Conservation (phyloP, 768 basidiomycete genomes). For the Russula lepida region DNA sequence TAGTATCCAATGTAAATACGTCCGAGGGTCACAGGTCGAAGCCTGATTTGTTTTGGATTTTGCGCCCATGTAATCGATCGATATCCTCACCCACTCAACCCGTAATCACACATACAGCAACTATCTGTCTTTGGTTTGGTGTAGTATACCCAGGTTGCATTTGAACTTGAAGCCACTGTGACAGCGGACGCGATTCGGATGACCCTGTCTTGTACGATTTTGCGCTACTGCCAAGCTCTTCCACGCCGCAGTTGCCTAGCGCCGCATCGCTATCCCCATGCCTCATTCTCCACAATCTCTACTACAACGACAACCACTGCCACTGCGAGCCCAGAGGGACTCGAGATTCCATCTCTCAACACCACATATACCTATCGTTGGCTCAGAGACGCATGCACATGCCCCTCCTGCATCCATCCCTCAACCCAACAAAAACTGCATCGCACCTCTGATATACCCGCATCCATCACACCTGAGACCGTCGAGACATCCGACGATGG, state of each 20-base stretch:
- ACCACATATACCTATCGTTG: slow-evolving; percentile 57
- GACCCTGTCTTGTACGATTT: background rate
- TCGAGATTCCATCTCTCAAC: slow-evolving; percentile 28
- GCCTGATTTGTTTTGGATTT: too few species aligned
- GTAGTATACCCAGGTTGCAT: background rate
- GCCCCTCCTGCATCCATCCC: slow-evolving; percentile 64
- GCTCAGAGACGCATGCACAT: slow-evolving; percentile 82
- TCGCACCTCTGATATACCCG: slow-evolving; percentile 55
- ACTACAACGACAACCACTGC: background rate
- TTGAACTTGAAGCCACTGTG: background rate
- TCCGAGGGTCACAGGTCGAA: too few species aligned
- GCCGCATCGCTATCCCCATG: background rate
- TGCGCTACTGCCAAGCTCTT: background rate
- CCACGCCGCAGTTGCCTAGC: background rate
- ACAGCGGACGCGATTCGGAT: background rate
- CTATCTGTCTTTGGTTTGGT: background rate
- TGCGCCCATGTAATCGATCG: too few species aligned
- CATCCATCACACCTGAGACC: slow-evolving; percentile 37
- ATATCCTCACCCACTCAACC: too few species aligned
- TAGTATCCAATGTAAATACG: too few species aligned
- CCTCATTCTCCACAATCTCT: background rate
- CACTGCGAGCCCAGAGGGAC: background rate
- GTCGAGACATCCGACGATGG: slow-evolving; percentile 37
- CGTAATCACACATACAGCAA: too few species aligned
- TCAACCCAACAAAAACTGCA: slow-evolving; percentile 72